Evolutionary conservation across 2,329 filamentous ascomycete genomes (phyloP).

Genomic region (Zymoseptoria crescenta): DNA sequence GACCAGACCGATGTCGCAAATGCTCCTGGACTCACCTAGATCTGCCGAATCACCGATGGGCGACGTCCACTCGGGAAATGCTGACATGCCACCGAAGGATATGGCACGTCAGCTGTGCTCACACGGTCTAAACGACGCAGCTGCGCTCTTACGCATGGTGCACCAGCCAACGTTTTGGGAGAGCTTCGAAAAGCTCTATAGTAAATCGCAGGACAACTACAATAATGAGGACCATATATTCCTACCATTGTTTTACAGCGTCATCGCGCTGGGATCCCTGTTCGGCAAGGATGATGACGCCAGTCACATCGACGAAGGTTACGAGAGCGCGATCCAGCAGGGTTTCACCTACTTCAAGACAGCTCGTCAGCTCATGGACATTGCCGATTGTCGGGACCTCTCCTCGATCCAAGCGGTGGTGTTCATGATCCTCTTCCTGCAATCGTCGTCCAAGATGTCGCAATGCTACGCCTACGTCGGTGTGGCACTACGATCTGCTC

Average conservation of each 20-base stretch:
- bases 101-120: slow-evolving; percentile 51
- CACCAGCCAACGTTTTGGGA: slow-evolving; percentile 76
- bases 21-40: slow-evolving; percentile 60
- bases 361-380: slow-evolving; percentile 43
- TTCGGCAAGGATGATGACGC: slow-evolving; percentile 36
- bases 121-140: slow-evolving; percentile 55
- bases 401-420: slow-evolving; percentile 44
- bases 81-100: slow-evolving; percentile 59
- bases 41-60: slow-evolving; percentile 56
- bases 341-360: slow-evolving; percentile 45
- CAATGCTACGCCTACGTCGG: slow-evolving; percentile 48
- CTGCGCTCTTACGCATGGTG: slow-evolving; percentile 61
- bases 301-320: slow-evolving; percentile 32
- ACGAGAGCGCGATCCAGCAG: slow-evolving; percentile 41
- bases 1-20: slow-evolving; percentile 43
- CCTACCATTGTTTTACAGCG: slow-evolving; percentile 42
- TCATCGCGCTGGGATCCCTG: slow-evolving; percentile 41
- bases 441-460: slow-evolving; percentile 45
- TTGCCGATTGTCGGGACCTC: slow-evolving; percentile 46
- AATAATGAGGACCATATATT: slow-evolving; percentile 40
- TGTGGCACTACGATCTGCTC: slow-evolving; percentile 42
- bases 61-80: slow-evolving; percentile 42
- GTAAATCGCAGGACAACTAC: slow-evolving; percentile 47
- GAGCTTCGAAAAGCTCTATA: slow-evolving; percentile 70
- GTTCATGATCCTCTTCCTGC: slow-evolving; percentile 48